A percentile compares a stretch with the other conserved stretches of the same genome.
These are phyloP conservation scores for Phytophthora tubulina DNA, from an alignment of 352 stramenopile genomes.

Conservation along the genomic window DNA sequence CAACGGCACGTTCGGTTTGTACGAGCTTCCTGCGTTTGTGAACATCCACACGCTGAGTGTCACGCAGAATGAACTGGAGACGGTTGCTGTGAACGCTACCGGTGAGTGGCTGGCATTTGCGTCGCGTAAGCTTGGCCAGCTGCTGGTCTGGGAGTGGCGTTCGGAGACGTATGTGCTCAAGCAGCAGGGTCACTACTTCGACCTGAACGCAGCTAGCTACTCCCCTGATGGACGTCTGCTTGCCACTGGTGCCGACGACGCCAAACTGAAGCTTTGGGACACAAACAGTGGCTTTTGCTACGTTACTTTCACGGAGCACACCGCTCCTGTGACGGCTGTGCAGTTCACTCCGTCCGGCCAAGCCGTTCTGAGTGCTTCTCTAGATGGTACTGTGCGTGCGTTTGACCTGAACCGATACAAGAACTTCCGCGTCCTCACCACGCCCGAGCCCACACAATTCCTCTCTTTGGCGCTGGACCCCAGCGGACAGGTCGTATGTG, in stretches of 20 bases:
- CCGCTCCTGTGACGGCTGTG: slow-evolving; percentile 96
- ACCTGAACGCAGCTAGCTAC: slow-evolving; percentile 97
- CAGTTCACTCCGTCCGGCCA: slow-evolving; percentile 94
- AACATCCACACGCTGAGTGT: slow-evolving; percentile 98
- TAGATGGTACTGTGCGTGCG: slow-evolving; percentile 98
- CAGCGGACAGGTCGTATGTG: slow-evolving; percentile 96
- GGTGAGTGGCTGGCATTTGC: slow-evolving; percentile 99
- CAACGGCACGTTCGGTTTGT: slow-evolving; percentile 98
- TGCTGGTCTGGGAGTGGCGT: slow-evolving; percentile 99
- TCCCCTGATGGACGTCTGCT: slow-evolving; percentile 97
- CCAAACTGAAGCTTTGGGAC: slow-evolving; percentile 99
- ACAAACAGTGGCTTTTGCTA: slow-evolving; percentile 98
- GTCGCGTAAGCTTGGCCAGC: slow-evolving; percentile 97
- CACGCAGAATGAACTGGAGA: slow-evolving; percentile 91
- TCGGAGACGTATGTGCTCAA: slow-evolving; percentile 99
- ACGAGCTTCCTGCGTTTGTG: slow-evolving; percentile 95
- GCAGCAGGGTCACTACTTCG: slow-evolving; percentile 99
- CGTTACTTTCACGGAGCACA: slow-evolving; percentile 98
- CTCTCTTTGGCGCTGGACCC: slow-evolving; percentile 97
- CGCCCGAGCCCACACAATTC: slow-evolving; percentile 97
- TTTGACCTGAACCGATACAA: slow-evolving; percentile 99
- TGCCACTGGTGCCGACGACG: slow-evolving; percentile 98
- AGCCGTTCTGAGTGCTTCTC: slow-evolving; percentile 95
- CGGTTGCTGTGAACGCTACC: slow-evolving; percentile 95
- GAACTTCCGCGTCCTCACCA: slow-evolving; percentile 99